Base-by-base conservation (phyloP, 306 rosid genomes). In the Sindora glabra region DNA sequence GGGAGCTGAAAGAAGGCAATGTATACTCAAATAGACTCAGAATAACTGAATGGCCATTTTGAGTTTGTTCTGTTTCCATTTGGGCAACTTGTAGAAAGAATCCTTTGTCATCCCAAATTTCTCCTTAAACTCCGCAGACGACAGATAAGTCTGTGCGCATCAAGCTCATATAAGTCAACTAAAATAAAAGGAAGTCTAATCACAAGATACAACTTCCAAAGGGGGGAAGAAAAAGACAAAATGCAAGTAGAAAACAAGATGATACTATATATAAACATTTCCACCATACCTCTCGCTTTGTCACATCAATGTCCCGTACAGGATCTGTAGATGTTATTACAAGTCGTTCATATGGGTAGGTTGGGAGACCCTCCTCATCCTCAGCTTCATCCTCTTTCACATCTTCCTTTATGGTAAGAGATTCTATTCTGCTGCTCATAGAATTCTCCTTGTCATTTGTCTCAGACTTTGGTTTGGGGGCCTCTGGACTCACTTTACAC, bases 41-140 rank as follows among this genome's bases (percentile, higher is more conserved):
- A 94, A 94, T 59, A 94, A 68, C 22, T 84, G 90, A 84, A 86
- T 66, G 32, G 89, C 89, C 90, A 86, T 82, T 74, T 94, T 94
- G 48, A 84, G 81, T 86, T 94, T 94, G 87, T 89, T 94, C 81
- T 94, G 99, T 76, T 94, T 94, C 99, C 99, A 94, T 78, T 80
- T 94, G 32, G 99, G 96, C 65, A 94, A 67, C 84, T 74, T 84
- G 80, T 77, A 78, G 63, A 94, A 89, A 2, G 86, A 89, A 6
- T 46, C 83, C 73, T 79, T 94, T 3, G 65, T 54, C 99, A 86
- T 82, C 65, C 87, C 89, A 6, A 94, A 67, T 65, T 77, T 78
- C 86, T 79, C 86, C 50, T 81, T 70, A 80, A 94, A 94, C 77
- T 89, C 99, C 25, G 56, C 90, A 16, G 86, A 23, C 8, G 99